Evolutionary conservation across 208 protist genomes (phyloP), one percentile per base, ranked within the genome.

Genomic region (Acanthamoeba lenticulata): DNA sequence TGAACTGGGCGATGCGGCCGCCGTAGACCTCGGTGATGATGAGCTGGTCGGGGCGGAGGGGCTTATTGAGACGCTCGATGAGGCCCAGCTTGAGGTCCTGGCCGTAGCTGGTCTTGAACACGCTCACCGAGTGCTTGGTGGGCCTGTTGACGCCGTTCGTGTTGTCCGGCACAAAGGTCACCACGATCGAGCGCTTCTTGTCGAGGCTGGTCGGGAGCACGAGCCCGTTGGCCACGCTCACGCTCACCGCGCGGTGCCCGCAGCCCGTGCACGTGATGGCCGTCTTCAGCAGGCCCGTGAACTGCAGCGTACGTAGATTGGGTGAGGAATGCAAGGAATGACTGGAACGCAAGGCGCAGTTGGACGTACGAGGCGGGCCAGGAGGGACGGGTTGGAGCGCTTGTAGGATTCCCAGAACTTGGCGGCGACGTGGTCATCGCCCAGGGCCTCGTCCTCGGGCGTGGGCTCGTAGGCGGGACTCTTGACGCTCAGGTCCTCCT

Each of bases 371-470:
- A 47, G 38, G 32, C 44, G 40, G 69, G 69, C 69, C 24, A 81
- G 34, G 38, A 81, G 69, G 15, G 19, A 24, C 2, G 69, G 69
- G 36, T 81, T 81, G 24, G 40, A 17, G 69, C 38, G 32, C 40
- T 81, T 81, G 69, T 81, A 81, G 36, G 69, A 81, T 21, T 81
- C 69, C 69, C 69, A 81, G 40, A 45, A 81, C 69, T 81, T 81
- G 69, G 69, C 69, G 36, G 69, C 69, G 19, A 81, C 69, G 69
- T 81, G 69, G 69, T 81, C 69, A 45, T 81, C 69, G 24, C 69
- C 69, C 36, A 81, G 69, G 38, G 69, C 69, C 69, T 81, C 69
- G 40, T 81, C 69, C 36, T 81, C 69, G 40, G 69, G 69, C 32
- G 69, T 81, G 69, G 69, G 69, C 69, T 81, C 69, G 40, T 47